phyloP scores from a whole-genome alignment of 192 early-diverging fungal genomes.

The Coemansia sp. region DNA sequence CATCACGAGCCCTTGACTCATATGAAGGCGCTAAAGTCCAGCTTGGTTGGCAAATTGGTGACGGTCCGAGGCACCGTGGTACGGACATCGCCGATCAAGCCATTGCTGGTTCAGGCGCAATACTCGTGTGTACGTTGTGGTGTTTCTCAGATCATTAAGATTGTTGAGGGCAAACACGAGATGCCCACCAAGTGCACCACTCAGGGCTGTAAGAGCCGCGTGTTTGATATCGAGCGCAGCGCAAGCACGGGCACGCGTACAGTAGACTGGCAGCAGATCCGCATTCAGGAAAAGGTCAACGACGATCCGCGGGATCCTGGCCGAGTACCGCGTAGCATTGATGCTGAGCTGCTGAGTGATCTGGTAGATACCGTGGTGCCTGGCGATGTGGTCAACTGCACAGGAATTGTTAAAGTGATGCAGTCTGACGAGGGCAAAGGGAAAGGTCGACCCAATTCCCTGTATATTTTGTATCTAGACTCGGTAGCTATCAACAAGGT shows the following conservation, averaged over 20 bases:
- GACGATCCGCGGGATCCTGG: constrained; percentile 69
- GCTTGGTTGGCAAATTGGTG: constrained; percentile 68
- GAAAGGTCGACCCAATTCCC: constrained; percentile 50
- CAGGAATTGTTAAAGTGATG: constrained; percentile 75
- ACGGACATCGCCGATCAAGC: constrained; percentile 71
- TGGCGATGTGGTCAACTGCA: constrained; percentile 77
- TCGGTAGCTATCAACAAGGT: constrained; percentile 66
- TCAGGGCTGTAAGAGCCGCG: constrained; percentile 63
- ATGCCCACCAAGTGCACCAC: constrained; percentile 60
- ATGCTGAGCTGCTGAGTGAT: constrained; percentile 72
- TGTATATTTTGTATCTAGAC: constrained; percentile 74
- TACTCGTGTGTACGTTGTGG: constrained; percentile 66
- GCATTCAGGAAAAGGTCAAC: constrained; percentile 76
- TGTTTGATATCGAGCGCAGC: constrained; percentile 62
- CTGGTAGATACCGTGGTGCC: constrained; percentile 75
- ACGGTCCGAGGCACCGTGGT: constrained; percentile 76
- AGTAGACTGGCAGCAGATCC: constrained; percentile 77
- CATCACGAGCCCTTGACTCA: constrained; percentile 58
- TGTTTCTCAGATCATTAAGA: constrained; percentile 55
- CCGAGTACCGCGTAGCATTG: constrained; percentile 72
- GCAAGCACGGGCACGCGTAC: constrained; percentile 55
- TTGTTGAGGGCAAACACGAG: constrained; percentile 64
- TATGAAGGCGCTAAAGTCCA: constrained; percentile 71
- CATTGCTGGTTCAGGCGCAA: constrained; percentile 60
- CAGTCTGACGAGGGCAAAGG: constrained; percentile 63